Base-by-base conservation (phyloP, 2,329 filamentous ascomycete genomes). In the Xylariomycetidae sp. region DNA sequence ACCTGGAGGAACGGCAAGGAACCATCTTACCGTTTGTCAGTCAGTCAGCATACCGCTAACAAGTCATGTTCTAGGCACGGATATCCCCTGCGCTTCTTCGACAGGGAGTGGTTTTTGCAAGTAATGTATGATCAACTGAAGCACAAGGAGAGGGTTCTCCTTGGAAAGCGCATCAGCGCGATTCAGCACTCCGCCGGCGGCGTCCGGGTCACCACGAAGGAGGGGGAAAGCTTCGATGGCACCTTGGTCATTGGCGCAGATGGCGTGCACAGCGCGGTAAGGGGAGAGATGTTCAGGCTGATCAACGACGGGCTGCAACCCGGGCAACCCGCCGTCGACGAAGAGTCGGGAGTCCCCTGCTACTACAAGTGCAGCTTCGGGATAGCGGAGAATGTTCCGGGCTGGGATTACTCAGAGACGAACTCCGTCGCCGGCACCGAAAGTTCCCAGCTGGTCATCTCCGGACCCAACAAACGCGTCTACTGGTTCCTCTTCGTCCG, bases 241-340 rank as follows among this genome's bases (percentile, higher is more conserved):
- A 49, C 56, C 13, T 40, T 67, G 0, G 42, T 67, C 0, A 47
- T 66, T 0, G 62, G 64, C 0, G 56, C 59, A 1, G 64, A 68
- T 28, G 64, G 66, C 2, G 52, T 67, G 13, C 53, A 64, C 35
- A 67, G 64, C 41, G 42, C 38, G 0, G 49, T 63, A 2, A 46
- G 65, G 5, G 27, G 40, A 4, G 54, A 61, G 34, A 56, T 63
- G 48, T 40, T n/a, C n/a, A n/a, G 31, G 16, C 38, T 47, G 5
- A 35, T 51, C 2, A 51, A 31, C 11, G 32, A 48, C 16, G 38
- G 40, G 11, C 37, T 45, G 1, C 34, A 51, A 15, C 48, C 51
- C 4, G 52, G 49, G 3, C 49, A 46, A 25, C 53, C 57, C 17
- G 20, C 40, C 1, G 28, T 18, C 0, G 31, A 37, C 2, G 50